phyloP scores from a whole-genome alignment of 2,329 filamentous ascomycete species.

The Cordyceps cateniannulata region DNA sequence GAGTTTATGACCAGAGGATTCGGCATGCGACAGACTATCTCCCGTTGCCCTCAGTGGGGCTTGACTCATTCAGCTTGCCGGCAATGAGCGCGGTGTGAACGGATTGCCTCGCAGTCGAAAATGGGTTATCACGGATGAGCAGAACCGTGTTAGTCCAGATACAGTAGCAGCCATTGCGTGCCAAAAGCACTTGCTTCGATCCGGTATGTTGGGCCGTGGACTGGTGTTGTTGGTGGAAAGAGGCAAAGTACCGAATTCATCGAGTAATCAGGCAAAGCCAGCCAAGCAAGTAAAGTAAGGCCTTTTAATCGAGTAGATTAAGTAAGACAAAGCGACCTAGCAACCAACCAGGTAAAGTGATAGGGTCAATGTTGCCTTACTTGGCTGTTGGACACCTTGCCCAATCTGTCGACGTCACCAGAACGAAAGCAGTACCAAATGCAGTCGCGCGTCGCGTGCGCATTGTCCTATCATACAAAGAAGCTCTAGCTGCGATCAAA shows the following conservation, averaged over 20 bases:
- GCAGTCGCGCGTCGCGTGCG: no score
- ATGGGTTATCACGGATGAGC: neutral
- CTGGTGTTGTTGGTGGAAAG: neutral
- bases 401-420: no score
- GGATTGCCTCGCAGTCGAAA: neutral
- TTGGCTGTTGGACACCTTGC: neutral
- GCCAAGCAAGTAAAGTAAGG: neutral
- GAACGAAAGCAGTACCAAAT: no score
- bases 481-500: no score
- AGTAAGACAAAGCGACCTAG: neutral
- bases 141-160: neutral
- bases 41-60: neutral
- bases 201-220: neutral
- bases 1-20: neutral
- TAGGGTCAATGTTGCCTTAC: neutral
- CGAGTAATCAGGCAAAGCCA: constrained; percentile 1
- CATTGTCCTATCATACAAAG: no score
- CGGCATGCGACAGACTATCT: neutral
- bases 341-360: constrained; percentile 2
- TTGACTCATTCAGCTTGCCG: neutral
- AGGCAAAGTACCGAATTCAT: neutral
- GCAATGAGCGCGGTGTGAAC: neutral
- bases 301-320: neutral
- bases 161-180: constrained; percentile 5
- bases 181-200: constrained; percentile 1